Evolutionary conservation across 139 green algal species (phyloP), one percentile per base, ranked within the genome.

Genomic region (Desmodesmus armatus): DNA sequence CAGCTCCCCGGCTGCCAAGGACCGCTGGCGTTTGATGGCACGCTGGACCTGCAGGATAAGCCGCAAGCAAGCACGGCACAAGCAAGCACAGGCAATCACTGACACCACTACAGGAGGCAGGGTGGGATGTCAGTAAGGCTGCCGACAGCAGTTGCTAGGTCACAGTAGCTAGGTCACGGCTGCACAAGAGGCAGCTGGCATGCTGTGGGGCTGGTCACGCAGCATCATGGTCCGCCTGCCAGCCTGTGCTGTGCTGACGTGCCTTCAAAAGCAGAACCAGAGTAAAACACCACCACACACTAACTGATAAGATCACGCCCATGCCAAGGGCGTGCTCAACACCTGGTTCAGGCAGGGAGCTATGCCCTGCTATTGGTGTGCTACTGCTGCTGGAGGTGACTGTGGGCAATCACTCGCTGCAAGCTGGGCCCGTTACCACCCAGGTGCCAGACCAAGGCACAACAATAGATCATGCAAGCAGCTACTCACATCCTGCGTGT

Each of bases 21-120:
- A 87, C 2, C 58, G 51, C 66, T 87, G 81, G 53, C 81, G 70
- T 53, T 87, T 87, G 27, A 87, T 65, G 37, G 81, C 81, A 35
- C 81, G 70, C 11, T 80, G 69, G 11, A 65, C 81, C 81, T 87
- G 81, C 49, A 69, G 80, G 47, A 67, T 3, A 31, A 19, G 23
- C 21, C 3, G 33, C 19, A 53, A 23, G 58, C 58, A 62, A 19
- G 19, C 17, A 62, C 21, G 51, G 21, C 51, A 62, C 51, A 62
- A 0, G 21, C 17, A 62, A 27, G 51, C 51, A 62, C 51, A 27
- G 51, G 17, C 51, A 2, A 62, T 62, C 17, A 17, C 51, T 19
- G 21, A 19, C 51, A 62, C 19, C 1, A 2, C 21, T 17, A 62
- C 51, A 62, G 51, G 17, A 62, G 21, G 51, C 51, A 27, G 21